Evolutionary conservation across 768 basidiomycete species (phyloP), one percentile per base, ranked within the genome.

Genomic region (Trametes coccinea): DNA sequence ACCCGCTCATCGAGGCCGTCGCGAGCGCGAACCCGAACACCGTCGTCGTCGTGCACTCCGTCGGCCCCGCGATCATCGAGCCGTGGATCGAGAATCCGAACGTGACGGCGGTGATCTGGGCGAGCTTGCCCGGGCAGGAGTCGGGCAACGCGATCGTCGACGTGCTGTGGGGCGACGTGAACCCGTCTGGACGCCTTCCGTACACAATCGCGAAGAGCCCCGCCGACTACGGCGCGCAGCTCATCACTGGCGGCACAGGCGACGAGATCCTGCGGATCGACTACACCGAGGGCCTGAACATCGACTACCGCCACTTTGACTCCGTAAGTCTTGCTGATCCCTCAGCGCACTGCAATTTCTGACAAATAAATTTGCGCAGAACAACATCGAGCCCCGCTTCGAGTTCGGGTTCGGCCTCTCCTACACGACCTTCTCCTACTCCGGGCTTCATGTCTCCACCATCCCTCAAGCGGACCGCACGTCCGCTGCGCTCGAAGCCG

Each of bases 391-490:
- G 0, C 92, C 92, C 3, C 89, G 90, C 40, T 93, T 85, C 69
- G 91, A 92, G 69, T 98, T 98, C 71, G 95, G 95, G 4, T 95
- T 87, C 70, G 95, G 95, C 0, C 72, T 95, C 69, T 90, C 87
- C 58, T 98, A 97, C 77, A 89, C 95, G 41, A 81, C 75, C 2
- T 98, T 95, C 72, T 73, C 81, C 34, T 95, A 93, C 72, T 84
- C 79, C 45, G 75, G 81, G 34, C 75, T 95, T 10, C 65, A 77
- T 2, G 74, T 91, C 37, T 70, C 70, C 14, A 75, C 77, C 56
- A 71, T 89, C 4, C 45, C 52, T 3, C 55, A 69, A 8, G 59
- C 65, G 16, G 75, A 79, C n/a, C 75, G 73, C 3, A 73, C 77
- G 10, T 73, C 79, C 17, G 69, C 79, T 0, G 73, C 74, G 9